Base-by-base conservation (phyloP, 148 eudicot genomes). In the Cornus florida region DNA sequence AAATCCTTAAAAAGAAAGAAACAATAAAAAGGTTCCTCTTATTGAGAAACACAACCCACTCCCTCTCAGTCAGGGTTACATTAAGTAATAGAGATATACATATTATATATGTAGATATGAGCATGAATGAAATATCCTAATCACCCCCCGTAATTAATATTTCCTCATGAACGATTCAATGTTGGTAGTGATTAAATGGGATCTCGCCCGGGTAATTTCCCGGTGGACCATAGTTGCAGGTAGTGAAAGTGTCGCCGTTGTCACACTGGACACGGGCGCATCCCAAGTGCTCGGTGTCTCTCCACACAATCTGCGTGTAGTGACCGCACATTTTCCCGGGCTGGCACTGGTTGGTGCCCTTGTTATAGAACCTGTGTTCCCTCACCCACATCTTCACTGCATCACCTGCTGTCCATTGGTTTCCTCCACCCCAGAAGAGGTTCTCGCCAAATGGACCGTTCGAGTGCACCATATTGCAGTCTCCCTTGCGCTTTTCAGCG, bases 281-380 rank as follows among this genome's bases (percentile, higher is more conserved):
- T 3, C 83, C 83, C 20, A 81, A 2, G 6, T 74, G 24, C 11
- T 4, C 3, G 13, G 66, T 81, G 22, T 75, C 71, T 24, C 79
- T 64, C 83, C 83, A 81, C 43, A 81, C 78, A 0, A 81, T 17
- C 48, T 82, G 84, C 13, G 80, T 77, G 10, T 82, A 82, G 31
- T 82, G 84, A 0, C 84, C 84, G 19, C 84, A 82, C 38, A 71
- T 19, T 35, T 39, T 67, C 4, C 77, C 80, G 23, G 41, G 1
- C 48, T 28, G 28, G 66, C 84, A 82, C 8, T 41, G 19, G 33
- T 71, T 82, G 3, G 73, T 20, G 1, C 0, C 9, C 2, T 10
- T 13, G 28, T 82, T 62, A 53, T 82, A 82, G 39, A 22, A 75
- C 48, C 6, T 6, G 9, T 43, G 48, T 43, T 43, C 48, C 10